Base-by-base conservation (phyloP, 148 eudicot species). In the Talinum fruticosum region DNA sequence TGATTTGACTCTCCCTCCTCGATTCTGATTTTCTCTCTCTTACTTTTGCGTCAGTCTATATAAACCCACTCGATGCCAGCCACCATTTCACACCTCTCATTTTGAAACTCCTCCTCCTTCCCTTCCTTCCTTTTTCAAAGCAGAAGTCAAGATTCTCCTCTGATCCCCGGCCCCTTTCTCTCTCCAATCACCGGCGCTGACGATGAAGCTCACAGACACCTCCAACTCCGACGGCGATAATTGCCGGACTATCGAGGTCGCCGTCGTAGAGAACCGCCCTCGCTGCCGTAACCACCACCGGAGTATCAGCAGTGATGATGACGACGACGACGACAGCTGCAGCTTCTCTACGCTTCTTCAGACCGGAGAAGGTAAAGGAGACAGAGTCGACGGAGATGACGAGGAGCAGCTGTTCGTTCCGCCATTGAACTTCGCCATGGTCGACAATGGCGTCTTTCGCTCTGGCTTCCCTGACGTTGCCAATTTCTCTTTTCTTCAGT, bases 391-490 rank as follows among this genome's bases (percentile, higher is more conserved):
- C 53, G 79, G 80, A 4, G 53, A 19, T 68, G 57, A 10, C 29
- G 88, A 10, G 2, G 88, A 88, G 10, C 84, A 82, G 26, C 82
- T 86, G 36, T 84, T 71, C 38, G 69, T 84, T 34, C 98, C 98
- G 51, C 98, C 98, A 1, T 75, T 95, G 54, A 95, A 95, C 85
- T 95, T 95, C 61, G 26, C 98, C 0, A 77, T 89, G 90, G 98
- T 92, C 15, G 98, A 95, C 53, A 81, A 89, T 71, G 97, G 96
- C 81, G 84, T 95, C 53, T 95, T 86, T 74, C 86, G 98, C 28
- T 95, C 98, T 14, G 97, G 98, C 24, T 95, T 92, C 66, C 98
- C 98, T 0, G 92, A 92, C 69, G 62, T 72, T 21, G 75, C 88
- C 54, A 92, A 95, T 80, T 89, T 95, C 83, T 24, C 90, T 66